These are phyloP conservation scores for Elsinoe necatrix DNA, from an alignment of 2,329 filamentous ascomycete species.

Conservation along the genomic window DNA sequence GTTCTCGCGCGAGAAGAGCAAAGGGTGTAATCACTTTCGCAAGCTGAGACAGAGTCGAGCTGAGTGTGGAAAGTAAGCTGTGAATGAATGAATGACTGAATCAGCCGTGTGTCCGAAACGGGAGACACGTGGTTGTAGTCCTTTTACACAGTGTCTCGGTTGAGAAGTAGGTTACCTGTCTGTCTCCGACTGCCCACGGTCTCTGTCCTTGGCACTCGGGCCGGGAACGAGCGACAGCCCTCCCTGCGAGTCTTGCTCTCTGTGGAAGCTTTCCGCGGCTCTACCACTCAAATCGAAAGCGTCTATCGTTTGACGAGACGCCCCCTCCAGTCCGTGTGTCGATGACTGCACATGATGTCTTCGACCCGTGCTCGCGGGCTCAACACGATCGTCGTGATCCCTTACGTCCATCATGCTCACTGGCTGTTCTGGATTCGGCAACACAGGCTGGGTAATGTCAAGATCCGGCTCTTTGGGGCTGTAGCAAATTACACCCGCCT, in stretches of 20 bases:
- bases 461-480: not conserved
- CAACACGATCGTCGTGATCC: conserved; percentile 10
- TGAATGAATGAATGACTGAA: not conserved
- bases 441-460: not conserved
- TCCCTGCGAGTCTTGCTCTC: no score
- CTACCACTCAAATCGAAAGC: conserved; percentile 9
- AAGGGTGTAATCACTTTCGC: no score
- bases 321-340: not conserved
- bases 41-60: not conserved
- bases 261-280: conserved; percentile 1
- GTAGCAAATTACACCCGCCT: not conserved
- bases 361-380: conserved; percentile 8
- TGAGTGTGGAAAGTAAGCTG: not conserved
- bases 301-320: conserved; percentile 11
- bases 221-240: conserved; percentile 3
- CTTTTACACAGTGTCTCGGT: not conserved
- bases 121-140: not conserved
- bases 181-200: not conserved
- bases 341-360: not conserved
- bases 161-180: not conserved
- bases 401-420: conserved; percentile 1
- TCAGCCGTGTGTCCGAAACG: not conserved
- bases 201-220: conserved; percentile 5
- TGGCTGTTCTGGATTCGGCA: not conserved
- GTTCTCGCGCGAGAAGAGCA: not conserved